Percentiles rank a stretch among this genome's conserved stretches.
phyloP scores from a whole-genome alignment of 345 rosid genomes.

The Eucalyptus fibrosa region DNA sequence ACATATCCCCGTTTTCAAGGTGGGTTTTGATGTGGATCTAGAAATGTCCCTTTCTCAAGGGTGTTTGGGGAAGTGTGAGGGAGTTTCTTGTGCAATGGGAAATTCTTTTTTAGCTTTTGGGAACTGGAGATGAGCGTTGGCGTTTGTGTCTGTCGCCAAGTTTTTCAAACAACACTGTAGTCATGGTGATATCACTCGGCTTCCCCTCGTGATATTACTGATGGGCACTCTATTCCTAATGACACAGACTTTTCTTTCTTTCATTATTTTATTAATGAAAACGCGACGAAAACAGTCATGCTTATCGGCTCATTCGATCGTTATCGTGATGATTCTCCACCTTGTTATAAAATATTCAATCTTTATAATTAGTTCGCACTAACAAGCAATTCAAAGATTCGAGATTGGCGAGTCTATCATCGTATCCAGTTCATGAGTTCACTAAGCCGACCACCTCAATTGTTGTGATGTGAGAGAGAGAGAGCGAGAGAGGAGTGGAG shows the following conservation, averaged over 20 bases:
- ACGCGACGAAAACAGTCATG: background rate
- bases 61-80: slow-evolving; percentile 17
- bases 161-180: background rate
- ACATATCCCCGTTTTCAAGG: slow-evolving; percentile 26
- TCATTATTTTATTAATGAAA: background rate
- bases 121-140: slow-evolving; percentile 9
- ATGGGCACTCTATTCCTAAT: background rate
- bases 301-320: too few species aligned
- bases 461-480: background rate
- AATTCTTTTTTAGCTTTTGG: slow-evolving; percentile 28
- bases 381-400: too few species aligned
- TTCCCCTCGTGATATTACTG: background rate
- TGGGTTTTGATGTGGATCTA: slow-evolving; percentile 29
- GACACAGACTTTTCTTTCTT: background rate
- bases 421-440: background rate
- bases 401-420: fast-evolving
- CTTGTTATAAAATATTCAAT: too few species aligned
- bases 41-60: slow-evolving; percentile 32
- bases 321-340: background rate
- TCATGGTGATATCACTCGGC: background rate
- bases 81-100: slow-evolving; percentile 15
- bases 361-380: background rate
- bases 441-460: background rate
- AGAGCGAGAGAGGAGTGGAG: background rate
- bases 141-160: background rate